Conservation (phyloP, 495 filamentous ascomycete genomes). For the Astrocystis sublimbata region DNA sequence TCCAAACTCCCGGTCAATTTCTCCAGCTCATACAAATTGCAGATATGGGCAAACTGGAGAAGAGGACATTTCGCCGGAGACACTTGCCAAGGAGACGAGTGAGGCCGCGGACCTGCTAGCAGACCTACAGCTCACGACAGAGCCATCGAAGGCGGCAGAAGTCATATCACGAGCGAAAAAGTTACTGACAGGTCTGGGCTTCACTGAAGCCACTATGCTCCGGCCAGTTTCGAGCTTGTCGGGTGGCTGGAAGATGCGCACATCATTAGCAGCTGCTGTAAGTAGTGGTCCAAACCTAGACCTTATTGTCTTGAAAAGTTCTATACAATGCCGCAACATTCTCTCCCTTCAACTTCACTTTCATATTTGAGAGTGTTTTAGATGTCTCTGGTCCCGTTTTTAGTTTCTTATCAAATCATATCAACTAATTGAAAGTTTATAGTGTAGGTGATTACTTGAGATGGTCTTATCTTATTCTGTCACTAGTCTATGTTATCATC, state of each 20-base stretch:
- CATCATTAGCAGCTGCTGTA: constrained; percentile 63
- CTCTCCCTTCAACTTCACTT: no score
- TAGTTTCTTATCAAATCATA: no score
- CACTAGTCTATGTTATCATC: background rate
- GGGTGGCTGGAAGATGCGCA: constrained; percentile 79
- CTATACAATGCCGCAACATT: no score
- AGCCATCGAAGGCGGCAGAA: constrained; percentile 53
- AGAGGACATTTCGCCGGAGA: constrained; percentile 54
- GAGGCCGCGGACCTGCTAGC: constrained; percentile 62
- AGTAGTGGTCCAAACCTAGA: no score
- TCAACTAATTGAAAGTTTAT: no score
- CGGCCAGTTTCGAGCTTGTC: constrained; percentile 65
- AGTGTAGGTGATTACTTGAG: constrained; percentile 12
- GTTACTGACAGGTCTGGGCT: constrained; percentile 70
- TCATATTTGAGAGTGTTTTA: no score
- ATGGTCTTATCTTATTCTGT: background rate
- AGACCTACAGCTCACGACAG: constrained; percentile 60
- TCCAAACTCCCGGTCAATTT: background rate
- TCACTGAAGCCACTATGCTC: constrained; percentile 57
- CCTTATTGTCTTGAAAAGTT: no score
- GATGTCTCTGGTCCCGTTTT: no score
- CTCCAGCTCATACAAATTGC: background rate
- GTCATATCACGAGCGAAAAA: constrained; percentile 61
- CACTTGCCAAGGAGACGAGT: constrained; percentile 60
- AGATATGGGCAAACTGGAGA: constrained; percentile 57